phyloP scores from a whole-genome alignment of 2,329 filamentous ascomycete species.

The Ophiosphaerella herpotricha region DNA sequence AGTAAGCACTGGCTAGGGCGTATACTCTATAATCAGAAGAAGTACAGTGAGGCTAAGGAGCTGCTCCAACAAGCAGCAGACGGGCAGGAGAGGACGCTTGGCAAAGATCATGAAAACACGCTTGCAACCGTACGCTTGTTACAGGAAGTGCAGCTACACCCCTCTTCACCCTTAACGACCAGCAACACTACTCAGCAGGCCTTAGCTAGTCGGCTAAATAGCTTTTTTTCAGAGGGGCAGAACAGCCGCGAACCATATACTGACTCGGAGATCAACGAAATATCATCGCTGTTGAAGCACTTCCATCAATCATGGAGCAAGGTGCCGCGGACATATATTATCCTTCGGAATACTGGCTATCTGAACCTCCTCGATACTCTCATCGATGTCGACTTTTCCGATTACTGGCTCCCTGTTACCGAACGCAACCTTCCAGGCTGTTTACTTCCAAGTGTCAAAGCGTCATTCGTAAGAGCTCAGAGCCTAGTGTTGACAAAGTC shows the following conservation, averaged over 20 bases:
- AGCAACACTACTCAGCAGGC: not conserved
- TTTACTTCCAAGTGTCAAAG: constrained; percentile 7
- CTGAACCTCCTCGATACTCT: constrained; percentile 28
- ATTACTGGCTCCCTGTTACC: constrained; percentile 33
- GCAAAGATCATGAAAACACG: too few relatives aligned
- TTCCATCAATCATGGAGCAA: constrained; percentile 14
- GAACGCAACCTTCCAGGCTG: constrained; percentile 14
- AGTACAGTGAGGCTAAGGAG: not conserved
- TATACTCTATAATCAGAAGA: constrained; percentile 3
- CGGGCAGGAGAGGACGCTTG: too few relatives aligned
- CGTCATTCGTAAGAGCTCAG: constrained; percentile 25
- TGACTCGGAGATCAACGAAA: constrained; percentile 3
- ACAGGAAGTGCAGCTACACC: not conserved
- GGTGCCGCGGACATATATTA: constrained; percentile 30
- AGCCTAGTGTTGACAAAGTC: constrained; percentile 26
- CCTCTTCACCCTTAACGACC: not conserved
- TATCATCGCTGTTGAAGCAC: constrained; percentile 11
- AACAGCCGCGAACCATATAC: not conserved
- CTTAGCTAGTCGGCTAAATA: not conserved
- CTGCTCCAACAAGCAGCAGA: not conserved
- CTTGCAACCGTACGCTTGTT: not conserved
- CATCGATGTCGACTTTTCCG: constrained; percentile 25
- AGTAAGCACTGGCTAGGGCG: not conserved
- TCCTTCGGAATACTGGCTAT: constrained; percentile 28
- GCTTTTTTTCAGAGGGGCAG: not conserved